Evolutionary conservation across 441 rosid genomes (phyloP), one percentile per base, ranked within the genome.

Genomic region (Adansonia madagascariensis): DNA sequence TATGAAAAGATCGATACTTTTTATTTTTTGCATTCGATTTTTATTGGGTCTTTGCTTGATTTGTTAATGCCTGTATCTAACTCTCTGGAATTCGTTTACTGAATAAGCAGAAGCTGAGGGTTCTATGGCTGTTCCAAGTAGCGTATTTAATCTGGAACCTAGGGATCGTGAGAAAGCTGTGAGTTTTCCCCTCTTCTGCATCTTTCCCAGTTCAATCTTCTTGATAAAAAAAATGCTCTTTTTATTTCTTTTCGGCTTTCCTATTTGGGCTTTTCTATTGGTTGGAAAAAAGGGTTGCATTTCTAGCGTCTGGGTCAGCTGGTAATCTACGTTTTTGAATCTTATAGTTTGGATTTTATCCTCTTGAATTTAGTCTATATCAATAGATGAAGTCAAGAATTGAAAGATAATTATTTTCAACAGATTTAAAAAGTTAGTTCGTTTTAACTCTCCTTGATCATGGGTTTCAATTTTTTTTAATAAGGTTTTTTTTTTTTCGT

Each of bases 121-220:
- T 75, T 84, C 85, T 0, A 46, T 86, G 41, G 74, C 88, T 35
- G 80, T 81, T 20, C 24, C 90, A 27, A 89, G 87, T 63, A 94
- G 98, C 0, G 89, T 89, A 9, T 82, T 85, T 66, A 97, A 92
- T 74, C 89, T 90, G 44, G 93, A 90, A 63, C 89, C 81, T 0
- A 97, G 97, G 17, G 78, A 92, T 80, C 95, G 98, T 10, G 98
- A 93, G 87, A 88, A 89, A 89, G 92, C 97, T 83, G 98, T 94
- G 77, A 86, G 97, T 24, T 49, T 50, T 74, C 64, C 57, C 52
- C 75, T 60, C 20, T 69, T 20, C 6, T 14, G 35, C 49, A 71
- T n/a, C 22, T 47, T 4, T 49, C 8, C 27, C 43, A 72, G 6
- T 56, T 41, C 12, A 52, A 8, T 11, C 56, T 53, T 53, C 47